Evolutionary conservation across 331 rosid species (phyloP), one percentile per base, ranked within the genome.

Genomic region (Spiraea crenata): DNA sequence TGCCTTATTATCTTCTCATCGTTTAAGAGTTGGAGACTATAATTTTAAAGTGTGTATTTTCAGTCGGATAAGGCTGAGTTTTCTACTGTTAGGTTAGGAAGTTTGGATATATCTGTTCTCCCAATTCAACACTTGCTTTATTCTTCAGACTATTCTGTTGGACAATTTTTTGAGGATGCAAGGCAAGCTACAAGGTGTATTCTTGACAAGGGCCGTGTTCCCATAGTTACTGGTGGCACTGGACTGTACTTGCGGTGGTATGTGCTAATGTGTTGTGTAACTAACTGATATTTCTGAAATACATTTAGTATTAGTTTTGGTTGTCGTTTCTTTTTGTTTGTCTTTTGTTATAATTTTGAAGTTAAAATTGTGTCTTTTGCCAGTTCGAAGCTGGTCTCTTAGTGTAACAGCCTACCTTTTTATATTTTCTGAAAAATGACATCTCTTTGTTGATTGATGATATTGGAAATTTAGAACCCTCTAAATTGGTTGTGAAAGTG

Each of bases 211-310:
- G 92, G 91, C 34, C 85, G 77, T 66, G 95, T 93, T 79, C 99
- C 99, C 42, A 82, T 93, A 60, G 92, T 93, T 74, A 86, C 91
- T 55, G 99, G 99, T 74, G 99, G 99, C 72, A 93, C 92, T 46
- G 99, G 97, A 76, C 78, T 93, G 81, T 91, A 93, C 82, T 86
- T 93, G 72, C 85, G 97, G 78, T 93, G 99, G 99, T 93, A 82
- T 69, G 87, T 70, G 55, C 59, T 14, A 34, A 7, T 41, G 25
- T 14, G 42, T 78, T 63, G 37, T 38, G 9, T 70, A 13, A 37
- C 11, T 70, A 13, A 37, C 11, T 60, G n/a, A 3, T 70, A 16
- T 51, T 8, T 69, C 15, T 19, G 37, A 59, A 59, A 14, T 38
- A 57, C 40, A 31, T 9, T 47, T 0, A 3, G 3, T 50, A 1